Base-by-base conservation (phyloP, 2,329 filamentous ascomycete species). In the Alternaria panax region DNA sequence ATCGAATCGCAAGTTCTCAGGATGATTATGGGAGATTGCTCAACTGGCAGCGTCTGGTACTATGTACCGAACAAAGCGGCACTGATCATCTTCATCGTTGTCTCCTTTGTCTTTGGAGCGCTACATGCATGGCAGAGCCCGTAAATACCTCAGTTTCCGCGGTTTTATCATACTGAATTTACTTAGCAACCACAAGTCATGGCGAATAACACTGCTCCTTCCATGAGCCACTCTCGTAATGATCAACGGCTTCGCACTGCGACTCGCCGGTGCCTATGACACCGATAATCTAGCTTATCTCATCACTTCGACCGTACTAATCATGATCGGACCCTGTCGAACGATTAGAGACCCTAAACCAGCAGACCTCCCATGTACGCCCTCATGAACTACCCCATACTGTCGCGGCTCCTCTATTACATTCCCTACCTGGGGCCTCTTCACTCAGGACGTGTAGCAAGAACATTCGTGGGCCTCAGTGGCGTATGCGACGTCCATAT, bases 331-430 rank as follows among this genome's bases (percentile, higher is more conserved):
- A 51, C n/a, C n/a, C n/a, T n/a, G n/a, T n/a, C n/a, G n/a, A n/a
- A n/a, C n/a, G n/a, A n/a, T n/a, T n/a, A n/a, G n/a, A n/a, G n/a
- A n/a, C n/a, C n/a, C n/a, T n/a, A n/a, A n/a, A n/a, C n/a, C n/a
- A n/a, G n/a, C n/a, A n/a, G n/a, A n/a, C 82, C 80, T 46, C 88
- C 88, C 0, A 78, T 90, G 4, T 84, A 88, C 40, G 86, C 87
- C 52, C 80, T 87, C 3, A 82, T 85, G 55, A 88, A 89, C 68
- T 89, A 89, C 73, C 83, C 87, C 65, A 82, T 88, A 55, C 82
- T 90, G 24, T 84, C 84, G 2, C 83, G 86, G 4, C 80, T 87
- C 12, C 79, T 90, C 20, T 85, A 85, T 72, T 90, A 89, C 73
- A 80, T 87, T 3, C 87, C 87, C 0, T 86, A 88, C 68, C 80